phyloP scores from a whole-genome alignment of 805 yeast species.

The Cyberlindnera samutprakarnensis region DNA sequence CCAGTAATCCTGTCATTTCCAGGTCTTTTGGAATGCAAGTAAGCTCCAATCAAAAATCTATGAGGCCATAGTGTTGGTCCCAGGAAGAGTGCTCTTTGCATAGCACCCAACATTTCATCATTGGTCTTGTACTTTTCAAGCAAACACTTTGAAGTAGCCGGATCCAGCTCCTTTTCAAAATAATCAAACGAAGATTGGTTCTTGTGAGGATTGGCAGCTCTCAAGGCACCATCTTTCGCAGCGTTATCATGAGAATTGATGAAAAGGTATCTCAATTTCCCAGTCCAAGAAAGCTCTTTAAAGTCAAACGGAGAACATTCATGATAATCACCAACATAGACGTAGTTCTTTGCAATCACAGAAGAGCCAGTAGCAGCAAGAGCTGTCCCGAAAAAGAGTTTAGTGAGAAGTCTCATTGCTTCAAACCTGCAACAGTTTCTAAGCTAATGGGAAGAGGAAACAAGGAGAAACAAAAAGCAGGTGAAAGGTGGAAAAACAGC shows the following conservation, averaged over 20 bases:
- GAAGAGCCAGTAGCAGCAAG: constrained; percentile 6
- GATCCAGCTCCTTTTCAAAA: constrained; percentile 14
- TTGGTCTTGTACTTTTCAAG: constrained; percentile 14
- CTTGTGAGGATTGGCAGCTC: constrained; percentile 11
- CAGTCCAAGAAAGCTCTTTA: neutral
- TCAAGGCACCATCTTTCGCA: constrained; percentile 2
- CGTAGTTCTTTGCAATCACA: constrained; percentile 6
- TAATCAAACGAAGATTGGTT: constrained; percentile 12
- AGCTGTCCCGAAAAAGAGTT: constrained; percentile 2
- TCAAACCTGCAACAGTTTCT: too few species aligned
- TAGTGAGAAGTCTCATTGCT: constrained; percentile 1
- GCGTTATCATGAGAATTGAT: constrained; percentile 9
- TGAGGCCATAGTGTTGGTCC: constrained; percentile 20
- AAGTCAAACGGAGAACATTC: constrained; percentile 11
- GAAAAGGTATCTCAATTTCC: constrained; percentile 4
- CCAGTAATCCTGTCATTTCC: constrained; percentile 15
- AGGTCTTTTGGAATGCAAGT: constrained; percentile 8
- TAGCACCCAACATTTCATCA: constrained; percentile 15
- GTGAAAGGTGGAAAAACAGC: too few species aligned
- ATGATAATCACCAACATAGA: constrained; percentile 13
- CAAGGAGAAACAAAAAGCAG: too few species aligned
- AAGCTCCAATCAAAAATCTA: constrained; percentile 15
- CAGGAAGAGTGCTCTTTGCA: constrained; percentile 16
- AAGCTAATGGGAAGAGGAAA: neutral
- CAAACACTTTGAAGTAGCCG: constrained; percentile 10